A percentile compares a stretch with the other conserved stretches of the same genome.
Evolutionary conservation across 2,329 filamentous ascomycete genomes (phyloP).

Genomic region (Penicillium palitans): DNA sequence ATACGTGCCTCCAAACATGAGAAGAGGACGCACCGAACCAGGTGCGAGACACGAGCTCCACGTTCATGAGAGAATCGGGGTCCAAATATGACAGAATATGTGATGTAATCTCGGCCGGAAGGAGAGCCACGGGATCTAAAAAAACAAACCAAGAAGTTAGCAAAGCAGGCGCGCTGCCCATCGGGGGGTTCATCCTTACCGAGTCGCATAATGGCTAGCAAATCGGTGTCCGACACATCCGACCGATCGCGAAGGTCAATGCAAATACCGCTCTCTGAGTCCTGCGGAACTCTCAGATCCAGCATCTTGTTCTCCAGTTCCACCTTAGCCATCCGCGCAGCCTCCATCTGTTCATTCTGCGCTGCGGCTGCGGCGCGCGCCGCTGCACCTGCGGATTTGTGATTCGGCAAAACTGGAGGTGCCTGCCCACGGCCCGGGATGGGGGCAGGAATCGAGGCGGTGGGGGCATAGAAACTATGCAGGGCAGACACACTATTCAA

Average conservation of each 20-base stretch:
- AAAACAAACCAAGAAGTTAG: conserved; percentile 13
- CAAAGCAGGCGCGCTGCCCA: background rate
- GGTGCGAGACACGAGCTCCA: conserved; percentile 56
- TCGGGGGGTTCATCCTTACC: conserved; percentile 26
- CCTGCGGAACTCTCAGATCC: conserved; percentile 36
- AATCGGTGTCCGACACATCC: conserved; percentile 36
- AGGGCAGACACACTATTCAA: conserved; percentile 38
- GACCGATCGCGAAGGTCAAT: conserved; percentile 45
- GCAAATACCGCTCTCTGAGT: conserved; percentile 53
- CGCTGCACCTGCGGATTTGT: conserved; percentile 45
- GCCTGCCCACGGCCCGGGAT: conserved; percentile 41
- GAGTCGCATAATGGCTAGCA: conserved; percentile 38
- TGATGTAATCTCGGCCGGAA: conserved; percentile 61
- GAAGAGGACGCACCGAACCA: conserved; percentile 60
- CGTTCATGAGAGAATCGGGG: conserved; percentile 54
- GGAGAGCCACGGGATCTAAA: conserved; percentile 53
- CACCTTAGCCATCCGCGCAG: conserved; percentile 29
- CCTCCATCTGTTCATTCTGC: conserved; percentile 44
- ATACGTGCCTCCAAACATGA: conserved; percentile 64
- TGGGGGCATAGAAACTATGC: conserved; percentile 36
- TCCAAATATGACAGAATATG: conserved; percentile 62
- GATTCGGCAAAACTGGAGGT: conserved; percentile 43
- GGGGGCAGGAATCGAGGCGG: conserved; percentile 29
- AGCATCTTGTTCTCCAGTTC: conserved; percentile 34
- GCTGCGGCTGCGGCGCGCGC: conserved; percentile 52